Evolutionary conservation across 768 basidiomycete genomes (phyloP).

Genomic region (Xanthoconium stramineum): DNA sequence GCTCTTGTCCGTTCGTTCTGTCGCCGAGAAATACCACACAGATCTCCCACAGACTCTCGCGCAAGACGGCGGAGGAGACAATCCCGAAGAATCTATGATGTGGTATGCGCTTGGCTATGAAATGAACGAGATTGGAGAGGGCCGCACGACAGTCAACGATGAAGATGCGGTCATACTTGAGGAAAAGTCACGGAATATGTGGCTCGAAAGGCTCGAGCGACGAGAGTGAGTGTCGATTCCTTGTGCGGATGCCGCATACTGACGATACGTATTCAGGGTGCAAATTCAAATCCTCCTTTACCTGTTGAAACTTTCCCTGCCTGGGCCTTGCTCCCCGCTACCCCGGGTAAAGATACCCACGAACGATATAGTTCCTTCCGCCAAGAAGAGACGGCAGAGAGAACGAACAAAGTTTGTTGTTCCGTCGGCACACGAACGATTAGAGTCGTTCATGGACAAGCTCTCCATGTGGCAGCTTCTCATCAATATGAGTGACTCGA

Average conservation of each 20-base stretch:
- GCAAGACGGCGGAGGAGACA: slow-evolving; percentile 58
- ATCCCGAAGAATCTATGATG: slow-evolving; percentile 71
- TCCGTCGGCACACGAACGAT: slow-evolving; percentile 42
- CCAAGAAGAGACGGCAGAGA: slow-evolving; percentile 31
- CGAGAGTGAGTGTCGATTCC: slow-evolving; percentile 49
- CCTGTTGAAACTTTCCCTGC: slow-evolving; percentile 60
- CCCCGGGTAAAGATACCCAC: slow-evolving; percentile 26
- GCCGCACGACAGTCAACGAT: slow-evolving; percentile 18
- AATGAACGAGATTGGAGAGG: slow-evolving; percentile 32
- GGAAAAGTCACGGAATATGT: slow-evolving; percentile 50
- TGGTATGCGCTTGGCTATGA: slow-evolving; percentile 71
- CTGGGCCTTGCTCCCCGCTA: slow-evolving; percentile 38
- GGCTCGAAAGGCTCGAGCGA: slow-evolving; percentile 65
- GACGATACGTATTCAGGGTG: slow-evolving; percentile 42
- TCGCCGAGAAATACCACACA: slow-evolving; percentile 58
- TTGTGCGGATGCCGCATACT: not conserved
- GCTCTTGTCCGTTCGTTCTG: slow-evolving; percentile 54
- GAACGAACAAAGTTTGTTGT: slow-evolving; percentile 19
- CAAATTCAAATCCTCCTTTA: slow-evolving; percentile 75
- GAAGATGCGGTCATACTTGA: slow-evolving; percentile 37
- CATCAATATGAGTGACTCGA: slow-evolving; percentile 36
- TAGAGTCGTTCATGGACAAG: slow-evolving; percentile 78
- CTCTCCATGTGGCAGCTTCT: slow-evolving; percentile 74
- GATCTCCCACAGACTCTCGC: slow-evolving; percentile 60
- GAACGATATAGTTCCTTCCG: slow-evolving; percentile 26